Evolutionary conservation across 805 yeast genomes (phyloP), one percentile per base, ranked within the genome.

Genomic region (Hanseniaspora lindneri): DNA sequence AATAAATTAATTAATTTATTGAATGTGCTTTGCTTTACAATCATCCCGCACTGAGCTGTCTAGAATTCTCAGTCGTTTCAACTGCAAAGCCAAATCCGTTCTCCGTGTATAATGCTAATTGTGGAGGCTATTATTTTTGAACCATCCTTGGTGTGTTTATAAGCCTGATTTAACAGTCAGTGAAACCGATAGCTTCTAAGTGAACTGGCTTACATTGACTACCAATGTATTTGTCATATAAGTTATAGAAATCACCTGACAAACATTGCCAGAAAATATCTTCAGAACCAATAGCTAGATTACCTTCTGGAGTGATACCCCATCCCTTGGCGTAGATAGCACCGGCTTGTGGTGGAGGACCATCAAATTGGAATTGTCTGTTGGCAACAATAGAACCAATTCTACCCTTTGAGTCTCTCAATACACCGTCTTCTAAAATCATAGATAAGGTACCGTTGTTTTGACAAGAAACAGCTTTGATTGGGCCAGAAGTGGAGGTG

Each of bases 341-440:
- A 59, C 80, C 81, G 29, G 79, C 82, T 69, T 79, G 85, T 55
- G 85, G 84, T 63, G 83, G 80, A 51, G 83, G 83, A 58, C 84
- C 84, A 61, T 80, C 84, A 60, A 78, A 79, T 67, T 79, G 85
- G 74, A 79, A 77, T 67, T 80, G 86, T 68, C 79, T 71, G 76
- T 78, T 79, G 42, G 83, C 73, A 51, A 79, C 85, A 63, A 79
- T 77, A 43, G 84, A 73, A 54, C 85, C 85, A 55, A 79, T 65
- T 72, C 86, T 76, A 40, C 79, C 80, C 54, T 67, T 57, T 25
- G 70, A 54, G 56, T 79, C 86, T 28, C 63, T 70, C 57, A 80
- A 69, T 43, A 75, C 60, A 53, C 77, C 67, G 19, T 59, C 67
- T 32, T 68, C 62, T 57, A 80, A 69, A 28, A 70, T 68, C 68